Conservation (phyloP, 2,329 filamentous ascomycete species). For the Phaeosphaeriaceae sp. region DNA sequence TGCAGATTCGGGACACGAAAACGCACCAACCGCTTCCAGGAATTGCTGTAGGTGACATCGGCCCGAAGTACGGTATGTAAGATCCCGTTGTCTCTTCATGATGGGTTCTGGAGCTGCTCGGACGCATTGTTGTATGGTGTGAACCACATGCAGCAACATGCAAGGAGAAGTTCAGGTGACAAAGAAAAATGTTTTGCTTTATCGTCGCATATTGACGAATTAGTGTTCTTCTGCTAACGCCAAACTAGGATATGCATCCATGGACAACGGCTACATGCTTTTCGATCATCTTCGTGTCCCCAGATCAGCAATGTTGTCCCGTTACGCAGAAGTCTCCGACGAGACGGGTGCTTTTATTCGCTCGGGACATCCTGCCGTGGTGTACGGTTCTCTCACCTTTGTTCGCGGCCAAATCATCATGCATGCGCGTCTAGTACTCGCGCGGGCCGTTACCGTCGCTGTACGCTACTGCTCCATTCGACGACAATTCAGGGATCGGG, state of each 20-base stretch:
- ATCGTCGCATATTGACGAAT: neutral
- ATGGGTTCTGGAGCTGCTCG: neutral
- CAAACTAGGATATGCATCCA: slow-evolving; percentile 52
- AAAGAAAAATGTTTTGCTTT: neutral
- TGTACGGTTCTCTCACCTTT: slow-evolving; percentile 59
- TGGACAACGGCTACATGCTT: slow-evolving; percentile 63
- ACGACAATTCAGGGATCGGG: slow-evolving; percentile 59
- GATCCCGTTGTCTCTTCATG: neutral
- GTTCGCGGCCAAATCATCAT: slow-evolving; percentile 57
- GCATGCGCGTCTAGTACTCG: slow-evolving; percentile 60
- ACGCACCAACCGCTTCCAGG: slow-evolving; percentile 57
- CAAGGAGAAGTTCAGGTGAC: slow-evolving; percentile 1
- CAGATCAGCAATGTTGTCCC: slow-evolving; percentile 57
- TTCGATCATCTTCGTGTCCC: slow-evolving; percentile 57
- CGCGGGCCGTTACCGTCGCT: slow-evolving; percentile 60
- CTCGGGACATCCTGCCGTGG: slow-evolving; percentile 56
- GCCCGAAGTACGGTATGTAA: slow-evolving; percentile 57
- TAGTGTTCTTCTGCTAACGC: neutral
- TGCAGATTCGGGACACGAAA: slow-evolving; percentile 59
- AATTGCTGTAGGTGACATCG: slow-evolving; percentile 62
- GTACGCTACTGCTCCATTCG: slow-evolving; percentile 59
- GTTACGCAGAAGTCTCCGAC: slow-evolving; percentile 57
- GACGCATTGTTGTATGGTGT: neutral
- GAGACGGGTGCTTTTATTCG: slow-evolving; percentile 55
- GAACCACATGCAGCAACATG: neutral